Percentiles rank a stretch among this genome's conserved stretches.
Evolutionary conservation across 108 stramenopile species (phyloP).

Genomic region (Cyclotella atomus): DNA sequence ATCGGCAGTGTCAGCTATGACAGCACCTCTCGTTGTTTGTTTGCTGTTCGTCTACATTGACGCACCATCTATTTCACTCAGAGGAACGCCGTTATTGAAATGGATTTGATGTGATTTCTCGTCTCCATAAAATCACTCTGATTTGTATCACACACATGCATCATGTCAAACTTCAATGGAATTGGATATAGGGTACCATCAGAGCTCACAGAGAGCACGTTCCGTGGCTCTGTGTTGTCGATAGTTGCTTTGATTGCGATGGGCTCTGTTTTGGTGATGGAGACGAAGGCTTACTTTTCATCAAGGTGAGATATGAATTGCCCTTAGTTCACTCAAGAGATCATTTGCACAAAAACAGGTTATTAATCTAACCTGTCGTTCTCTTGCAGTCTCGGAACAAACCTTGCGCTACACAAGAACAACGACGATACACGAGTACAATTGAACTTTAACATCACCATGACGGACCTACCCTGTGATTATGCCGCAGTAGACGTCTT

Average conservation of each 20-base stretch:
- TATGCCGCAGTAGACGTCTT: conserved; percentile 84
- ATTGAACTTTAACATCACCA: conserved; percentile 92
- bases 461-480: conserved; percentile 88
- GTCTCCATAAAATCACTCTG: too few relatives aligned
- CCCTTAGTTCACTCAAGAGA: too few relatives aligned
- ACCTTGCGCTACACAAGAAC: conserved; percentile 24
- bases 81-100: background rate
- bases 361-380: background rate
- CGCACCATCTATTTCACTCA: too few relatives aligned
- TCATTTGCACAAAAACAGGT: background rate
- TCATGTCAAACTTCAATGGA: background rate
- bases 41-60: background rate
- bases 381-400: conserved; percentile 54
- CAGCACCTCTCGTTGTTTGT: background rate
- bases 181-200: conserved; percentile 54
- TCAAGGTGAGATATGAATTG: conserved; percentile 39
- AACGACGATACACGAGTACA: conserved; percentile 59
- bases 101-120: background rate
- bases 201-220: conserved; percentile 76
- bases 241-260: conserved; percentile 60
- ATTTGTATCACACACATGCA: background rate
- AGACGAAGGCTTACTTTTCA: conserved; percentile 82
- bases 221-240: conserved; percentile 59
- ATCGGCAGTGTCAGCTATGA: background rate
- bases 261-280: conserved; percentile 74